Evolutionary conservation across 2,329 filamentous ascomycete species (phyloP).

Genomic region (Sphaceloma murrayae): DNA sequence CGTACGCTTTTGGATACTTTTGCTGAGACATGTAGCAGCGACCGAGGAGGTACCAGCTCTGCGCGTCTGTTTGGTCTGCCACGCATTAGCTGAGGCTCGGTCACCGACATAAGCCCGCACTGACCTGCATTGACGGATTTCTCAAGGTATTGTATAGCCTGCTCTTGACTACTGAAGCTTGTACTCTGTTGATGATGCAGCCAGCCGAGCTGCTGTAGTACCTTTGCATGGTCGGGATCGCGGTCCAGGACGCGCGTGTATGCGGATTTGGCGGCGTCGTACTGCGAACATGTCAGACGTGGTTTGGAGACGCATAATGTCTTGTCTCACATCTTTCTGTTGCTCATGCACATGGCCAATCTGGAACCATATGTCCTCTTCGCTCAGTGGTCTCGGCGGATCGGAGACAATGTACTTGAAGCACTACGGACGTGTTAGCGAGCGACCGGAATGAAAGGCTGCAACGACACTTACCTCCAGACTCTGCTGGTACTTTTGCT

Average conservation of each 20-base stretch:
- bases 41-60: constrained; percentile 97
- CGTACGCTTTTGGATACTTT: constrained; percentile 97
- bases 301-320: not conserved
- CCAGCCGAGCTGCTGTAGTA: constrained; percentile 95
- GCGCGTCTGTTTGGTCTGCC: constrained; percentile 81
- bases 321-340: constrained; percentile 80
- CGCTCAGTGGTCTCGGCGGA: constrained; percentile 81
- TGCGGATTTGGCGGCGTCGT: constrained; percentile 82
- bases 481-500: constrained; percentile 85
- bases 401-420: constrained; percentile 97
- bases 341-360: constrained; percentile 98
- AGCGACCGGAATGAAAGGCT: too few relatives aligned
- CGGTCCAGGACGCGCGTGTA: constrained; percentile 90
- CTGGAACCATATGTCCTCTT: constrained; percentile 99
- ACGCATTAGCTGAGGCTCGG: constrained; percentile 20
- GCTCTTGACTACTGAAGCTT: constrained; percentile 83
- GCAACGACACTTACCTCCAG: constrained; percentile 60
- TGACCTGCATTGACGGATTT: constrained; percentile 88
- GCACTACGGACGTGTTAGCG: constrained; percentile 51
- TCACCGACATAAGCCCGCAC: constrained; percentile 27
- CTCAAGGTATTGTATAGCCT: constrained; percentile 92
- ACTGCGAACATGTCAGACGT: constrained; percentile 46
- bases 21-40: constrained; percentile 99
- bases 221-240: constrained; percentile 94
- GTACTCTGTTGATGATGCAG: constrained; percentile 92